Conservation (phyloP, 1,284 basidiomycete species). For the Farysia itapuensis region DNA sequence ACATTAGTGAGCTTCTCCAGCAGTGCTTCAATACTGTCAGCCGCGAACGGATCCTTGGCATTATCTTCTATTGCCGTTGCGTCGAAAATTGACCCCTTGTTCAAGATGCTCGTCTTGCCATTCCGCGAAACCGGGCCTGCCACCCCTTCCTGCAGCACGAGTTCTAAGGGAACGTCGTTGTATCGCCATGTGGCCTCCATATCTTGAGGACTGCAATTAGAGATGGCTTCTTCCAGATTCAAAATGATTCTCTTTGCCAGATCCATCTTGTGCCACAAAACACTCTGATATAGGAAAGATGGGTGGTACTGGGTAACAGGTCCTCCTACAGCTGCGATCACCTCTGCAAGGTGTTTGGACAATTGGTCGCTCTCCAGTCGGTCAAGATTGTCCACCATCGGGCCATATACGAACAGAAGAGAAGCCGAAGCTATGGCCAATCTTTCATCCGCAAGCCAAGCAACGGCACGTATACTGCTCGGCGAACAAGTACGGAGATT, state of each 20-base stretch:
- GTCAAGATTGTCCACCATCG: not conserved
- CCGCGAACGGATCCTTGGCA: constrained; percentile 4
- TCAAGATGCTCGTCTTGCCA: not conserved
- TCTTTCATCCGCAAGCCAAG: constrained; percentile 20
- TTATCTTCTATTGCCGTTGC: constrained; percentile 1
- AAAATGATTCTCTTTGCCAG: constrained; percentile 23
- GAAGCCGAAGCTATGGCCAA: constrained; percentile 26
- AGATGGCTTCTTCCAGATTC: constrained; percentile 15
- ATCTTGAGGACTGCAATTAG: constrained; percentile 6
- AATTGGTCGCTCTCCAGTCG: not conserved
- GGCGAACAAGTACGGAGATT: constrained; percentile 15
- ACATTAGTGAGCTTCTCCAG: constrained; percentile 65
- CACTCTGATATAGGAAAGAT: constrained; percentile 28
- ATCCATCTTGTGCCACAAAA: constrained; percentile 25
- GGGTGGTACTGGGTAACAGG: constrained; percentile 40
- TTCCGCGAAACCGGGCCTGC: not conserved
- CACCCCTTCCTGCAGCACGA: constrained; percentile 8
- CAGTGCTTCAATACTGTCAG: constrained; percentile 6
- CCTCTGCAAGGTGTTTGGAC: constrained; percentile 17
- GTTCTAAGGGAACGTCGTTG: constrained; percentile 9
- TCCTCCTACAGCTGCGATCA: constrained; percentile 16
- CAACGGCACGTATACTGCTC: constrained; percentile 17
- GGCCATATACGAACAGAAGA: constrained; percentile 21
- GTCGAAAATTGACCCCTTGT: constrained; percentile 10
- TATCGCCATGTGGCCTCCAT: constrained; percentile 19